These are phyloP conservation scores for Codiaeum variegatum DNA, from an alignment of 441 rosid genomes.

Conservation along the genomic window DNA sequence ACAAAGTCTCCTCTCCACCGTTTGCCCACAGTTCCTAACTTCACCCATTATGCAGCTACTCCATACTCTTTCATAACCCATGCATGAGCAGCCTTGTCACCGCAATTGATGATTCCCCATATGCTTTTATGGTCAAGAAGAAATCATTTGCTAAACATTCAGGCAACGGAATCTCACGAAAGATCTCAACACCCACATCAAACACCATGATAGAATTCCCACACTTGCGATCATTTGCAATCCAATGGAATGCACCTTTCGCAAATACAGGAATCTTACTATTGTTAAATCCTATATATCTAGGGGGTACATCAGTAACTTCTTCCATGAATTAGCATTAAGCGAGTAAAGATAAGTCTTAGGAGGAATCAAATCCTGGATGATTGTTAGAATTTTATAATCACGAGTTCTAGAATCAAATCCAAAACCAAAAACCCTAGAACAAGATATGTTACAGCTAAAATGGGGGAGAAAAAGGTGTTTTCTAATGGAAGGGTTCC, in stretches of 20 bases:
- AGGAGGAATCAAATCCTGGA: no score
- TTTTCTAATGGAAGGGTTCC: conserved; percentile 15
- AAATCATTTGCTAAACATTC: not conserved
- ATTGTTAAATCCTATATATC: not conserved
- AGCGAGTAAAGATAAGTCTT: conserved; percentile 10
- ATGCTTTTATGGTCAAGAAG: not conserved
- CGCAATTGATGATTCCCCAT: conserved; percentile 16
- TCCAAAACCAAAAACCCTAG: conserved; percentile 12
- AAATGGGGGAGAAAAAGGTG: not conserved
- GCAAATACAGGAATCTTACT: conserved; percentile 6
- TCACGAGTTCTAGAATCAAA: conserved; percentile 22
- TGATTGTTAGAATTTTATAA: conserved; percentile 14
- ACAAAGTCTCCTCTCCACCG: not conserved
- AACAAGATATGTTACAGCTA: no score
- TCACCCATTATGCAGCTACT: conserved; percentile 15
- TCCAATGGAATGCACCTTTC: conserved; percentile 22
- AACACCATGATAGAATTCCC: conserved; percentile 7
- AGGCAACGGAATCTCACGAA: conserved; percentile 19
- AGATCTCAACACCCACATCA: conserved; percentile 17
- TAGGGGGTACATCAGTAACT: not conserved
- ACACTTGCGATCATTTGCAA: not conserved
- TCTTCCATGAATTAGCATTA: conserved; percentile 17
- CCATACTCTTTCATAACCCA: conserved; percentile 22
- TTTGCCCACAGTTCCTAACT: not conserved
- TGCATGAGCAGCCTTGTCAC: not conserved